Conservation (phyloP, 78 protist genomes). For the Dictyostelium firmibasis region DNA sequence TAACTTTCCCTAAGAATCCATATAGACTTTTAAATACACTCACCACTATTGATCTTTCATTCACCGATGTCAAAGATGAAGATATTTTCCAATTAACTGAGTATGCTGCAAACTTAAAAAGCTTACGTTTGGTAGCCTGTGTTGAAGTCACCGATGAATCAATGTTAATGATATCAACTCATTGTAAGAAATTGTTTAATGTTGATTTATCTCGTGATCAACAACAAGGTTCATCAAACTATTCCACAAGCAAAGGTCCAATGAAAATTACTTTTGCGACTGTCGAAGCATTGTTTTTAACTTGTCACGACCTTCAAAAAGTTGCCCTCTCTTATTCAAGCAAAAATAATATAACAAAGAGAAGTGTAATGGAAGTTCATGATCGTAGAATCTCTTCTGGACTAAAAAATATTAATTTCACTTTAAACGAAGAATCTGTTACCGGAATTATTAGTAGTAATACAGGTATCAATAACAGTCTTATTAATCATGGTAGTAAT, state of each 20-base stretch:
- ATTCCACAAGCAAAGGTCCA: conserved; percentile 61
- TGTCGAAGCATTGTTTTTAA: conserved; percentile 54
- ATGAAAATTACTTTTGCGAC: conserved; percentile 71
- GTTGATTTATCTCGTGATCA: conserved; percentile 61
- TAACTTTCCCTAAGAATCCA: conserved; percentile 76
- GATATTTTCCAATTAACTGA: conserved; percentile 66
- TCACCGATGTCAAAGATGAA: conserved; percentile 61
- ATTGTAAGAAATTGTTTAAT: conserved; percentile 57
- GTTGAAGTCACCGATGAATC: conserved; percentile 65
- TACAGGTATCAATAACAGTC: too few relatives aligned
- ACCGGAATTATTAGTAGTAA: too few relatives aligned
- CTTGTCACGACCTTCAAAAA: conserved; percentile 69
- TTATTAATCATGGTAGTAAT: background rate
- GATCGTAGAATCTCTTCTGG: conserved; percentile 34
- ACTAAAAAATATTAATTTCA: conserved; percentile 44
- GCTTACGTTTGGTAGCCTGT: conserved; percentile 50
- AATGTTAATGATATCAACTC: conserved; percentile 44
- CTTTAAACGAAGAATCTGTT: conserved; percentile 51
- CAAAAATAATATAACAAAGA: conserved; percentile 59
- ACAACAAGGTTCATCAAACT: background rate
- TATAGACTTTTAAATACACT: conserved; percentile 54
- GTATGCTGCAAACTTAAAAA: conserved; percentile 52
- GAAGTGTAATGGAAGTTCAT: conserved; percentile 63
- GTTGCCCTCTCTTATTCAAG: conserved; percentile 49
- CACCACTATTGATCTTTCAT: conserved; percentile 46